A percentile compares a stretch with the other conserved stretches of the same genome.
These are phyloP conservation scores for Sporothrix luriei DNA, from an alignment of 2,329 filamentous ascomycete species.

Conservation along the genomic window DNA sequence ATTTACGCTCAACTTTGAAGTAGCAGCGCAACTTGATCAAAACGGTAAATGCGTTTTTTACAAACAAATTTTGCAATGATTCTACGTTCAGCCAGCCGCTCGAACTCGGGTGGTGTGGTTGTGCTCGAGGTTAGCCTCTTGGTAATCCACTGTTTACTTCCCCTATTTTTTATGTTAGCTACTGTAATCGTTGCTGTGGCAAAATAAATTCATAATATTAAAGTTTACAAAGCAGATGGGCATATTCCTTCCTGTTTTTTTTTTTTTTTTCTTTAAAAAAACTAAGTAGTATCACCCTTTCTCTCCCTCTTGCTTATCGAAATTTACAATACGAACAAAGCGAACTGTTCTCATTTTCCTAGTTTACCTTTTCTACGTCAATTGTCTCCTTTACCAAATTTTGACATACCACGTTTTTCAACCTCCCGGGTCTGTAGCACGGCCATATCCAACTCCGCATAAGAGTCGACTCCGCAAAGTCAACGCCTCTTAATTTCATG, in stretches of 20 bases:
- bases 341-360: background rate
- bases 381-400: background rate
- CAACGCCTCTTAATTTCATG: too few relatives aligned
- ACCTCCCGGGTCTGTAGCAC: background rate
- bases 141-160: conserved; percentile 5
- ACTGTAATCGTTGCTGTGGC: too few relatives aligned
- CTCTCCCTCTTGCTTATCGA: background rate
- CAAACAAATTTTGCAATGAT: background rate
- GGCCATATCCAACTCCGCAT: background rate
- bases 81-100: too few relatives aligned
- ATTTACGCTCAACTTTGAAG: background rate
- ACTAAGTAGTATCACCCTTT: too few relatives aligned
- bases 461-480: background rate
- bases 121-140: background rate
- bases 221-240: too few relatives aligned
- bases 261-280: too few relatives aligned
- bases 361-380: background rate
- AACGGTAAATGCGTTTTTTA: background rate
- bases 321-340: background rate
- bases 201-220: too few relatives aligned
- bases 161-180: background rate
- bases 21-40: background rate
- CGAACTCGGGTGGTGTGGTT: too few relatives aligned
- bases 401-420: background rate
- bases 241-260: too few relatives aligned